These are phyloP conservation scores for Mikania micrantha DNA, from an alignment of 129 eudicot species.

Conservation along the genomic window DNA sequence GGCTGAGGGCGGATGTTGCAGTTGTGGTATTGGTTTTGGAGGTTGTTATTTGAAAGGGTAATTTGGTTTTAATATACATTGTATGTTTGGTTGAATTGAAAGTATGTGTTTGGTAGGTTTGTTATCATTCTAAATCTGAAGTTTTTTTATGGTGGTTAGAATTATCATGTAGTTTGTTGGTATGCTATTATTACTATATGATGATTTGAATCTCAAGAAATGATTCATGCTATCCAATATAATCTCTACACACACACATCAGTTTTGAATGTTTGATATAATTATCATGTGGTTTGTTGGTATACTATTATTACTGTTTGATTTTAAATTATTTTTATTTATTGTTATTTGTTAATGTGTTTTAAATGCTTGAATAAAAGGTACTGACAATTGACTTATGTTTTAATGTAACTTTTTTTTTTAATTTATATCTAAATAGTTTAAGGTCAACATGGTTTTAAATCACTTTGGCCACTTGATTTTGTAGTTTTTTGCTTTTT, in stretches of 20 bases:
- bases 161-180: constrained; percentile 23
- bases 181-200: constrained; percentile 8
- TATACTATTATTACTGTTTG: no score
- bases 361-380: no score
- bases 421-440: no score
- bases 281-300: no score
- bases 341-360: no score
- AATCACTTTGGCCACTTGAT: no score
- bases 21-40: constrained; percentile 19
- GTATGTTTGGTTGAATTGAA: constrained; percentile 19
- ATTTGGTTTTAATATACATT: constrained; percentile 24
- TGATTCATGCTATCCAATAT: not conserved
- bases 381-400: no score
- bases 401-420: no score
- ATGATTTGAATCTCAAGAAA: not conserved
- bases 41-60: constrained; percentile 10
- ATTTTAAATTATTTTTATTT: no score
- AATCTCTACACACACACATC: no score
- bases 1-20: constrained; percentile 16
- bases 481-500: no score
- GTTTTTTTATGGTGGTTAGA: constrained; percentile 10
- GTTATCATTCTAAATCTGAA: constrained; percentile 20
- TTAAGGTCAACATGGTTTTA: no score
- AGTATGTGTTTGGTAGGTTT: constrained; percentile 14
- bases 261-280: not conserved